These are phyloP conservation scores for Litsea cubeba DNA, from an alignment of 164 flowering plant species.

Conservation along the genomic window DNA sequence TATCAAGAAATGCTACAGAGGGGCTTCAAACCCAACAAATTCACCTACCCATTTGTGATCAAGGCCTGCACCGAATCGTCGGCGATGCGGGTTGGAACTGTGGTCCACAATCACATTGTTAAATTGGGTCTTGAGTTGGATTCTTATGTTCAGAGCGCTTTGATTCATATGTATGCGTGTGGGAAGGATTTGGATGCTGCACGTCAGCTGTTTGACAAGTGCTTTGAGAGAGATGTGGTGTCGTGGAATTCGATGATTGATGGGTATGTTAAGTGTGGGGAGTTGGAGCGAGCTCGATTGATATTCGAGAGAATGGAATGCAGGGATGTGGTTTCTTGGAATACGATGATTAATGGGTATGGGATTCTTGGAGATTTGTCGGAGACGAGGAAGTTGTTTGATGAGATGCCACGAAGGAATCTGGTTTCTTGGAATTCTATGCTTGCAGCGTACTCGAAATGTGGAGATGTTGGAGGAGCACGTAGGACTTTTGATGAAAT, in stretches of 20 bases:
- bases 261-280: slow-evolving; percentile 28
- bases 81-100: slow-evolving; percentile 11
- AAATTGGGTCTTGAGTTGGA: slow-evolving; percentile 22
- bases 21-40: slow-evolving; percentile 22
- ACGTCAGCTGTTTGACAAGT: slow-evolving; percentile 20
- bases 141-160: slow-evolving; percentile 28
- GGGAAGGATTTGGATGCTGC: slow-evolving; percentile 23
- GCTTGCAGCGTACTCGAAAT: slow-evolving; percentile 30
- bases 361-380: slow-evolving; percentile 20
- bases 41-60: slow-evolving; percentile 31
- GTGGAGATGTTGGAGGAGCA: slow-evolving; percentile 27
- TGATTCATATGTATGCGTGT: slow-evolving; percentile 31
- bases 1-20: slow-evolving; percentile 18
- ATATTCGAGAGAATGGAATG: slow-evolving; percentile 23
- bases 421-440: slow-evolving; percentile 38
- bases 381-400: slow-evolving; percentile 25
- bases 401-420: slow-evolving; percentile 29
- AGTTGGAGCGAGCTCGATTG: slow-evolving; percentile 15
- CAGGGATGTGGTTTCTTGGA: slow-evolving; percentile 32
- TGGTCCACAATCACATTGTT: slow-evolving; percentile 28
- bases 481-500: slow-evolving; percentile 16
- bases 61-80: slow-evolving; percentile 24
- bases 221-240: slow-evolving; percentile 18
- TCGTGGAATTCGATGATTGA: slow-evolving; percentile 37
- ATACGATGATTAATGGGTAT: slow-evolving; percentile 33